phyloP scores from a whole-genome alignment of 176 grass and related monocot species.

The Cenchrus americanus region DNA sequence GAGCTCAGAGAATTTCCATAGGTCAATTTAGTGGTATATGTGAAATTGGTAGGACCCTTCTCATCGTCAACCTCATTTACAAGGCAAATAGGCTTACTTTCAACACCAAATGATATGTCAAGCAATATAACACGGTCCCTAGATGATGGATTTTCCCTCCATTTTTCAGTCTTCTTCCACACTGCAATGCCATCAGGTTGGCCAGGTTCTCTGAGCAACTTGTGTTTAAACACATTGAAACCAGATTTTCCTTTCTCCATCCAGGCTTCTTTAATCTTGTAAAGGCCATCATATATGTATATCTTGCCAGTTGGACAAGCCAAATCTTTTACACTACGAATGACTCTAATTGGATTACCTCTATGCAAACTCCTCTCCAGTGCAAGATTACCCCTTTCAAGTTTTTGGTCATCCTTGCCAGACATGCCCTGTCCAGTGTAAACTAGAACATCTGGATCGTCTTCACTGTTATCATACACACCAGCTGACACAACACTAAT shows the following conservation, averaged over 20 bases:
- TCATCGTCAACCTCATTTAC: slow-evolving; percentile 86
- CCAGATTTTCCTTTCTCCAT: slow-evolving; percentile 72
- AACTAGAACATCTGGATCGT: slow-evolving; percentile 70
- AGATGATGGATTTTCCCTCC: slow-evolving; percentile 72
- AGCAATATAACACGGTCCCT: slow-evolving; percentile 56
- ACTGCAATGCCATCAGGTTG: slow-evolving; percentile 76
- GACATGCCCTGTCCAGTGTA: slow-evolving; percentile 84
- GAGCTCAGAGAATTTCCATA: slow-evolving; percentile 54
- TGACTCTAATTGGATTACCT: slow-evolving; percentile 81
- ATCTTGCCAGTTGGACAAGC: slow-evolving; percentile 71
- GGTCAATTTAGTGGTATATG: slow-evolving; percentile 57
- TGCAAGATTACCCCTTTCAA: slow-evolving; percentile 86
- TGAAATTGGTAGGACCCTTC: slow-evolving; percentile 66
- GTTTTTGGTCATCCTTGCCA: slow-evolving; percentile 87
- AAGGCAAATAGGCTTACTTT: slow-evolving; percentile 79
- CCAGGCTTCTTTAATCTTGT: slow-evolving; percentile 83
- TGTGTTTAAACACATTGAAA: slow-evolving; percentile 89
- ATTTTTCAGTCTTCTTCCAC: slow-evolving; percentile 86
- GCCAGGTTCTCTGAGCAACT: slow-evolving; percentile 67
- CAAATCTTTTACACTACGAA: slow-evolving; percentile 78
- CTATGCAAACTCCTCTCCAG: slow-evolving; percentile 81
- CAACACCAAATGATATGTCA: slow-evolving; percentile 72
- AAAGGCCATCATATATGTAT: slow-evolving; percentile 90
- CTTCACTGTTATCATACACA: slow-evolving; percentile 81
- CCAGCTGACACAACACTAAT: slow-evolving; percentile 82